A percentile compares a stretch with the other conserved stretches of the same genome.
phyloP scores from a whole-genome alignment of 345 rosid genomes.

The Moringa oleifera region DNA sequence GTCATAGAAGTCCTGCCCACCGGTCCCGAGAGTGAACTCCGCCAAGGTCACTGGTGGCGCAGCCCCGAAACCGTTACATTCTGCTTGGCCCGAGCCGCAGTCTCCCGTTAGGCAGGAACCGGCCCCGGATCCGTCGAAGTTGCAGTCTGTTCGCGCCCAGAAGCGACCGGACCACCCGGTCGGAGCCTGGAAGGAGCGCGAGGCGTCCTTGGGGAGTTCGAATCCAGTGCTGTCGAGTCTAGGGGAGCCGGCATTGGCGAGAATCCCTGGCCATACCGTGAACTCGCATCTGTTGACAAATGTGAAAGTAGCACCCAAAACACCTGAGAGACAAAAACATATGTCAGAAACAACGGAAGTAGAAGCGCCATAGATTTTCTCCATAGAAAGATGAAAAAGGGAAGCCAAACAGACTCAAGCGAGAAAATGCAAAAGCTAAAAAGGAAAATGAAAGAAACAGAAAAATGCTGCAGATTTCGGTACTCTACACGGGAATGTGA shows the following conservation, averaged over 20 bases:
- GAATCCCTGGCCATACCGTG: slow-evolving; percentile 74
- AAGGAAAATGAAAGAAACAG: no score
- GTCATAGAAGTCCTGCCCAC: slow-evolving; percentile 88
- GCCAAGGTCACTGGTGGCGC: slow-evolving; percentile 82
- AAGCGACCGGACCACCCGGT: slow-evolving; percentile 82
- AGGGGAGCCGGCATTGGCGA: slow-evolving; percentile 61
- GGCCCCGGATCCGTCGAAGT: slow-evolving; percentile 50
- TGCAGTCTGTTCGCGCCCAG: slow-evolving; percentile 73
- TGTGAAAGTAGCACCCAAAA: slow-evolving; percentile 46
- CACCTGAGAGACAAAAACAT: slow-evolving; percentile 1
- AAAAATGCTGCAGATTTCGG: background rate
- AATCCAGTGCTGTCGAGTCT: slow-evolving; percentile 59
- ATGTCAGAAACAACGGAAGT: background rate
- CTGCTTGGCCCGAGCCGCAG: slow-evolving; percentile 67
- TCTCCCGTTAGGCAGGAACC: slow-evolving; percentile 62
- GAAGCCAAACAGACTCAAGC: background rate
- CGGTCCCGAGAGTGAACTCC: slow-evolving; percentile 74
- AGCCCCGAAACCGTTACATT: slow-evolving; percentile 73
- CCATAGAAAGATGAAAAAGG: no score
- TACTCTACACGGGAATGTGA: background rate
- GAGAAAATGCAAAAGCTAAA: background rate
- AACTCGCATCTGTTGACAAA: slow-evolving; percentile 53
- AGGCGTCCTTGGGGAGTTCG: slow-evolving; percentile 46
- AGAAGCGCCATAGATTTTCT: no score
- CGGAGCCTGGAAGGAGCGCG: slow-evolving; percentile 63